These are phyloP conservation scores for Actinomortierella ambigua DNA, from an alignment of 371 early-diverging fungal genomes.

Conservation along the genomic window DNA sequence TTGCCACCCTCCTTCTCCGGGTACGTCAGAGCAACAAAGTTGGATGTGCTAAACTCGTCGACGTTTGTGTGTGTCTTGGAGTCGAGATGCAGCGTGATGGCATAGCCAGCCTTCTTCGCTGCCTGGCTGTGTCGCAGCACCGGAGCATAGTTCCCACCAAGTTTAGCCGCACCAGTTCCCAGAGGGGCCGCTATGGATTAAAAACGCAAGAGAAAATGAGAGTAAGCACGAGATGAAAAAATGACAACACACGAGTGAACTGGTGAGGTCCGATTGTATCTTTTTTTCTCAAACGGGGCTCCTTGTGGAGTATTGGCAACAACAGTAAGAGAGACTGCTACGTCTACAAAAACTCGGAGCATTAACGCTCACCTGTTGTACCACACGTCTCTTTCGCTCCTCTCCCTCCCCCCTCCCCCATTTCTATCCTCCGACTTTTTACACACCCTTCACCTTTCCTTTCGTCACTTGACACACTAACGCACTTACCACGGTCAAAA, in stretches of 20 bases:
- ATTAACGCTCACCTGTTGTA: no score
- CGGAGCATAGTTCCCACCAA: conserved; percentile 83
- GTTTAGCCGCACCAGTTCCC: conserved; percentile 71
- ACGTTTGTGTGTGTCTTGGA: conserved; percentile 66
- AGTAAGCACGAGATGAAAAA: background rate
- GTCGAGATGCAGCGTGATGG: conserved; percentile 78
- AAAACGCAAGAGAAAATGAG: background rate
- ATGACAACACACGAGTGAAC: no score
- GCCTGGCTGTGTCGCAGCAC: conserved; percentile 60
- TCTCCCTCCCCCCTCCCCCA: no score
- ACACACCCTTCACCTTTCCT: background rate
- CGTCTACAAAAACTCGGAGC: no score
- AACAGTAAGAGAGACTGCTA: no score
- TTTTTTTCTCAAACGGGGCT: no score
- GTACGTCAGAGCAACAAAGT: conserved; percentile 75
- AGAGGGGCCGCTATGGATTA: conserved; percentile 56
- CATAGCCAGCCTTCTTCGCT: conserved; percentile 70
- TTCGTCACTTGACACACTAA: background rate
- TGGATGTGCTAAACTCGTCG: conserved; percentile 85
- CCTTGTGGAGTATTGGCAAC: no score
- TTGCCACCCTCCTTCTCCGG: conserved; percentile 54
- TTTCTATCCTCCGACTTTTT: background rate
- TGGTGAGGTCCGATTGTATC: no score
- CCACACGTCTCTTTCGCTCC: no score
- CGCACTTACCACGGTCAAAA: conserved; percentile 70